Percentiles rank a stretch among this genome's conserved stretches.
phyloP scores from a whole-genome alignment of 2,329 filamentous ascomycete genomes.

The Ustilaginoidea virens region DNA sequence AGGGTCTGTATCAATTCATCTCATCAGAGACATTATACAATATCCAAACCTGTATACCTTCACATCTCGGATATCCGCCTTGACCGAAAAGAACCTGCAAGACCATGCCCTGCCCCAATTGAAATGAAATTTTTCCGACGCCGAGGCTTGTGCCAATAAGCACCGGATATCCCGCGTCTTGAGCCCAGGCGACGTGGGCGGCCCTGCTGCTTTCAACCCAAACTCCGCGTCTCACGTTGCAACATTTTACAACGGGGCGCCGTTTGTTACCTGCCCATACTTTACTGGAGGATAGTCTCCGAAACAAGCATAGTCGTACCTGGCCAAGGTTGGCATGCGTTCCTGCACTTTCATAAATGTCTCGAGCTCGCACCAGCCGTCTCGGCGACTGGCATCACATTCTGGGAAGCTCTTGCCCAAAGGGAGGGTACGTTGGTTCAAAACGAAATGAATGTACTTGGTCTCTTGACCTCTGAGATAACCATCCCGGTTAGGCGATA shows the following conservation, averaged over 20 bases:
- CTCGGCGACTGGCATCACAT: slow-evolving; percentile 45
- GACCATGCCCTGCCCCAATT: too few species aligned
- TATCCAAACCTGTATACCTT: too few species aligned
- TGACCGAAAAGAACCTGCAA: too few species aligned
- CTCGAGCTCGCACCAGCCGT: slow-evolving; percentile 63
- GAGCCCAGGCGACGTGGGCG: too few species aligned
- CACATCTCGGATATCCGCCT: too few species aligned
- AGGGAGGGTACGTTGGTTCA: slow-evolving; percentile 61
- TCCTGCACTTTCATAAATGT: slow-evolving; percentile 51
- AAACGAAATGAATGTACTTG: slow-evolving; percentile 56
- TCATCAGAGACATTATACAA: too few species aligned
- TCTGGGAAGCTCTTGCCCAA: slow-evolving; percentile 49
- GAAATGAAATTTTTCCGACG: too few species aligned
- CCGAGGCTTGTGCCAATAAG: too few species aligned
- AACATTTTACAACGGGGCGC: slow-evolving; percentile 13
- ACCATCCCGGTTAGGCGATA: slow-evolving; percentile 37
- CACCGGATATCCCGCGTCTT: too few species aligned
- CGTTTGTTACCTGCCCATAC: slow-evolving; percentile 24
- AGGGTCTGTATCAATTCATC: too few species aligned
- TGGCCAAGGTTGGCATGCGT: slow-evolving; percentile 38
- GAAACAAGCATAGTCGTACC: slow-evolving; percentile 52
- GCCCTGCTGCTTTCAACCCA: too few species aligned
- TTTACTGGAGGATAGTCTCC: slow-evolving; percentile 28
- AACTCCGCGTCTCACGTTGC: too few species aligned
- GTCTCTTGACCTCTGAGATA: slow-evolving; percentile 41